A percentile compares a stretch with the other conserved stretches of the same genome.
phyloP scores from a whole-genome alignment of 75 land plant genomes.

The Cupressus sempervirens region DNA sequence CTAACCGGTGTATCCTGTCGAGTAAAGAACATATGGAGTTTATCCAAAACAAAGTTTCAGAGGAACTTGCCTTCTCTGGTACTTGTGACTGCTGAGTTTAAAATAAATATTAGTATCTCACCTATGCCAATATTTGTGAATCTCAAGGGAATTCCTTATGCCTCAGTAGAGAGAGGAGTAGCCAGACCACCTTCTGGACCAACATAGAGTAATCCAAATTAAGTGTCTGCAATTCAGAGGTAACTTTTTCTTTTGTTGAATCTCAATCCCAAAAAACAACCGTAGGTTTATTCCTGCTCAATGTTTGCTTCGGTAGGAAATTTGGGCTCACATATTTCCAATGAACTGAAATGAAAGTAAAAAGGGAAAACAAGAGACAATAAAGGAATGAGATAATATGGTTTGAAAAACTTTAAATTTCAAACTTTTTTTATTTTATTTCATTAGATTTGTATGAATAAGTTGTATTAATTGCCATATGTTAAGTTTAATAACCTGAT shows the following conservation, averaged over 20 bases:
- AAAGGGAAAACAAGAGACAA: neutral
- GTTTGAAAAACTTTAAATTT: too few species aligned
- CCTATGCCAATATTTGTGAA: slow-evolving; percentile 82
- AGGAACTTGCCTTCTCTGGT: slow-evolving; percentile 45
- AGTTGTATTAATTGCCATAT: too few species aligned
- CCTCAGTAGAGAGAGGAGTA: slow-evolving; percentile 50
- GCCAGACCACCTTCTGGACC: slow-evolving; percentile 70
- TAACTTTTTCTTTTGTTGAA: slow-evolving; percentile 46
- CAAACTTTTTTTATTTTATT: too few species aligned
- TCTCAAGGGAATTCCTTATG: slow-evolving; percentile 45
- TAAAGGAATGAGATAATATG: neutral
- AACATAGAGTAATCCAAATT: slow-evolving; percentile 61
- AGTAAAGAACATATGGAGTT: neutral
- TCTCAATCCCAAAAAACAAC: slow-evolving; percentile 69
- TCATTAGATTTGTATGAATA: too few species aligned
- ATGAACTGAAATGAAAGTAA: neutral
- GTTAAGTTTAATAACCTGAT: too few species aligned
- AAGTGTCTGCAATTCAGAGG: slow-evolving; percentile 82
- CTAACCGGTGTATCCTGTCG: too few species aligned
- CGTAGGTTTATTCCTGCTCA: slow-evolving; percentile 48
- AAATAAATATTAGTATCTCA: slow-evolving; percentile 68
- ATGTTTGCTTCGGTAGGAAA: neutral
- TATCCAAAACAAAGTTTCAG: neutral
- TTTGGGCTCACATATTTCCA: neutral
- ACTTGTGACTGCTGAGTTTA: slow-evolving; percentile 70